Percentiles rank a stretch among this genome's conserved stretches.
Evolutionary conservation across 495 filamentous ascomycete genomes (phyloP).

Genomic region (Aspergillus coremiiformis): DNA sequence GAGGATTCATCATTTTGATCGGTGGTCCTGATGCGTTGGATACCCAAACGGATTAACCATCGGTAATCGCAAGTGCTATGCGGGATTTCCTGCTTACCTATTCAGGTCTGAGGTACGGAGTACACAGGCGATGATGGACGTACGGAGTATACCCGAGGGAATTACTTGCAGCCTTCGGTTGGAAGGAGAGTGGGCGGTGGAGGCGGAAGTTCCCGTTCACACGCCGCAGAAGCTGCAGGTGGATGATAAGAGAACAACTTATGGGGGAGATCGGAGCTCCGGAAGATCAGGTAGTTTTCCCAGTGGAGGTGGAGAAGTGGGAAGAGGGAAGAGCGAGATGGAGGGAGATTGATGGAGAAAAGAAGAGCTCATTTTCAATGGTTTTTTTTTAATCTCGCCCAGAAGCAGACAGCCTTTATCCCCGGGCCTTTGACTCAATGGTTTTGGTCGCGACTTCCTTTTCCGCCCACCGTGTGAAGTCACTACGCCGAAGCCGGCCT

Average conservation of each 20-base stretch:
- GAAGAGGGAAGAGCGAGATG: neutral
- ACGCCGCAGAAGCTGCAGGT: neutral
- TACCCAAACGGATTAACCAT: conserved; percentile 16
- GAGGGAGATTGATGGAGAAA: neutral
- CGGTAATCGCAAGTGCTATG: conserved; percentile 11
- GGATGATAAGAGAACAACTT: neutral
- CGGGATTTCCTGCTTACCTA: neutral
- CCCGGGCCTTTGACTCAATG: neutral
- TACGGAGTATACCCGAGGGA: conserved; percentile 23
- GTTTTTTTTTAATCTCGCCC: neutral
- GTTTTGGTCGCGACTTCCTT: conserved; percentile 10
- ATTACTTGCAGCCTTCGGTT: conserved; percentile 10
- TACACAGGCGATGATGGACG: conserved; percentile 5
- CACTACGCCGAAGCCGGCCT: conserved; percentile 34
- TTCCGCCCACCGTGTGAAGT: conserved; percentile 21
- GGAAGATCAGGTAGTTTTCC: conserved; percentile 12
- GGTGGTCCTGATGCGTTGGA: conserved; percentile 3
- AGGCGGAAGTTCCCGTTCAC: conserved; percentile 13
- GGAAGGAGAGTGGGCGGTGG: conserved; percentile 20
- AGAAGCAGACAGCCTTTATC: conserved; percentile 27
- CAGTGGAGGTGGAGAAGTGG: conserved; percentile 9
- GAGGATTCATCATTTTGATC: conserved; percentile 26
- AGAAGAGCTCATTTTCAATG: neutral
- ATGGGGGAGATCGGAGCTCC: conserved; percentile 28
- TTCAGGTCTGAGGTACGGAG: neutral